Conservation (phyloP, 345 rosid species). For the Rhodamnia argentea region DNA sequence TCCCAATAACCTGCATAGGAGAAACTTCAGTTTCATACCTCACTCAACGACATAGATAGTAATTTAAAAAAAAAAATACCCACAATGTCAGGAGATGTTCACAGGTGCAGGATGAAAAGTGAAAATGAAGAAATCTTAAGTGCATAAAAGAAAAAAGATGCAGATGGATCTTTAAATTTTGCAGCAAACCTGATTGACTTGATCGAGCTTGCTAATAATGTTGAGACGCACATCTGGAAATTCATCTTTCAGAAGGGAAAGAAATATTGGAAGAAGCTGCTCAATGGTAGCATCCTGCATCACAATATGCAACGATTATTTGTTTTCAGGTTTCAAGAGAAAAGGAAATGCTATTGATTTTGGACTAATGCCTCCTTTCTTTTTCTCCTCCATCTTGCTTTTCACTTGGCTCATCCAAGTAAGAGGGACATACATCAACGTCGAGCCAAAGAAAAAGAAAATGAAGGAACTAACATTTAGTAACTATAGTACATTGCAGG, state of each 20-base stretch:
- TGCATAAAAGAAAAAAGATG: not conserved
- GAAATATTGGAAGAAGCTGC: conserved; percentile 97
- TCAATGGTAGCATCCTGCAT: conserved; percentile 80
- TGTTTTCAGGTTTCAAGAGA: not conserved
- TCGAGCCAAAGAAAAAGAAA: not conserved
- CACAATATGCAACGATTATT: not conserved
- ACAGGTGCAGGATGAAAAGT: not conserved
- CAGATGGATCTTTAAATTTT: not conserved
- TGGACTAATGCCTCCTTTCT: not conserved
- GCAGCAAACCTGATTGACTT: conserved; percentile 84
- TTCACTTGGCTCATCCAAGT: not conserved
- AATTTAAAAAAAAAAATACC: not conserved
- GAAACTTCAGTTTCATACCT: not conserved
- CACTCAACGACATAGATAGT: not conserved
- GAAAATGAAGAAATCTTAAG: not conserved
- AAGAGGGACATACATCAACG: not conserved
- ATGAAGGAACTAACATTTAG: not conserved
- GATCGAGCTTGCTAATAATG: conserved; percentile 96
- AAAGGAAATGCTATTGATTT: not conserved
- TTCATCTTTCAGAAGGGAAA: conserved; percentile 90
- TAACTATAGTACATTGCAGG: not conserved
- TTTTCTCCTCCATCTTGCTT: not conserved
- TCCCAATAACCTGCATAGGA: conserved; percentile 73
- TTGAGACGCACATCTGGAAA: conserved; percentile 96
- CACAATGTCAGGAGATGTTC: not conserved